Base-by-base conservation (phyloP, 306 rosid species). In the Quercus alba region DNA sequence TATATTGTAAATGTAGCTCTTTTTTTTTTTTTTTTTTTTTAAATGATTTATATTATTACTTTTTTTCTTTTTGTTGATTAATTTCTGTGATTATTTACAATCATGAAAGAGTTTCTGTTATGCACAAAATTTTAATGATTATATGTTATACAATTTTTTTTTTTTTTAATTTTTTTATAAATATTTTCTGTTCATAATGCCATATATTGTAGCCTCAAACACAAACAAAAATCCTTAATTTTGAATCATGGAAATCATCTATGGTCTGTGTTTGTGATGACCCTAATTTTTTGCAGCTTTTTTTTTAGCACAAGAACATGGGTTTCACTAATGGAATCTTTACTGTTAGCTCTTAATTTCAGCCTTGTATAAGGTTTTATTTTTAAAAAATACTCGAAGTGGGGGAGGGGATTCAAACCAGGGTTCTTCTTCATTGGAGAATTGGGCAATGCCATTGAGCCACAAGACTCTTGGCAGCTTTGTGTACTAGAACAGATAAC, bases 161-260 rank as follows among this genome's bases (percentile, higher is more conserved):
- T 57, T 0, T 0, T 20, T 57, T 0, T 0, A 2, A n/a, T n/a
- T n/a, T 57, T 20, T 57, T 0, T 0, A 2, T 3, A 23, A 23
- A 4, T 4, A 30, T 59, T 2, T 59, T 23, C 6, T 2, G 67
- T 61, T 61, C 31, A 4, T 23, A 61, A 61, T 61, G 54, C 13
- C 19, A 28, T 67, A 23, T 23, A 59, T 33, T 33, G 15, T 67
- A 19, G 72, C 10, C 51, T 67, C 26, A 8, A 18, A 33, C 26
- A 18, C 26, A 19, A 5, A 17, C 5, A 20, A 38, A 38, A 41
- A 2, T 13, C 10, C 25, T 23, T 67, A 19, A 33, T 33, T 67
- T 33, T 13, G n/a, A 67, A 10, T 31, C 17, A 35, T 19, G 23
- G n/a, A 14, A 31, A 66, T 31, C 71, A 10, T 31, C 46, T 7